Evolutionary conservation across 805 yeast species (phyloP), one percentile per base, ranked within the genome.

Genomic region (Brettanomyces naardenensis): DNA sequence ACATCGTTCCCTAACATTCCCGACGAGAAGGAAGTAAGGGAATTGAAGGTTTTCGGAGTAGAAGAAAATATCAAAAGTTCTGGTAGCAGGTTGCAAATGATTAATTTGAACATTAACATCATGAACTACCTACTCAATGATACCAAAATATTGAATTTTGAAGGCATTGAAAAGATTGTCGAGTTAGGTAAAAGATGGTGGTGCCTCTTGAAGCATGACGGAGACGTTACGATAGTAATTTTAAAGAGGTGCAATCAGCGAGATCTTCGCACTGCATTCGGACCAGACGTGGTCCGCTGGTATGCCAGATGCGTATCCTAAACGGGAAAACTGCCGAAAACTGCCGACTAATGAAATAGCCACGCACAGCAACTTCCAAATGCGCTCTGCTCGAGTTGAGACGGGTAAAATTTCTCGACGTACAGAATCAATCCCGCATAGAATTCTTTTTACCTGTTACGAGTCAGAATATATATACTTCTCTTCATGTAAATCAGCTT

Each of bases 1-100:
- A 46, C 59, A 1, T 56, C 59, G 2, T 33, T 59, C 6, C 56
- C 56, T 1, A 46, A 46, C 31, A 57, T 59, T 6, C 58, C 59
- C 2, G 56, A 48, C 23, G 51, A 47, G 6, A 41, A 43, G 3
- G 52, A 48, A 15, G 37, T 46, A n/a, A 36, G 33, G 28, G 39
- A 35, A 18, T 19, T 44, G 25, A 48, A 39, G 29, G 21, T 40
- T 1, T 28, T 13, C 29, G 31, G 17, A 20, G 10, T 29, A 41
- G 19, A 33, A 36, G 14, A 37, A 33, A n/a, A 35, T 33, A 6
- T 6, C 27, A 4, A 21, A 19, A 18, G 38, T 46, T 6, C 32
- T 20, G 20, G 15, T 13, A 23, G 35, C 13, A 26, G 34, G 11
- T 23, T 44, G 3, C 52, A 44, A 18, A 30, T 49, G n/a, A 39